Base-by-base conservation (phyloP, 176 grass and related monocot species). In the Musa itinerans region DNA sequence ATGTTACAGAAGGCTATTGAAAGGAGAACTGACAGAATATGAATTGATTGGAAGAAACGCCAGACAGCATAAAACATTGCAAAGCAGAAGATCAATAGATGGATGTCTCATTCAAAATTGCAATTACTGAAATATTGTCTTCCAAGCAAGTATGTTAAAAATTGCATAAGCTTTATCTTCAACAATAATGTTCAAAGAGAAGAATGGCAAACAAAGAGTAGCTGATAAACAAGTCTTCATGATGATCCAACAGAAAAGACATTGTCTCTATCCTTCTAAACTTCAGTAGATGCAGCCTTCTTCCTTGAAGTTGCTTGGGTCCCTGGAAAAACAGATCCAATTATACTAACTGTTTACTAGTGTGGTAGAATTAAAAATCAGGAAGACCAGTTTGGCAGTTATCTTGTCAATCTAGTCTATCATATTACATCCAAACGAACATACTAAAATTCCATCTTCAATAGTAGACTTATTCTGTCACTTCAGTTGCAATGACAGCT, bases 221-320 rank as follows among this genome's bases (percentile, higher is more conserved):
- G 34, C 34, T 43, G 34, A 43, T 43, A 43, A 61, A 61, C n/a
- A 64, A n/a, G 22, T 10, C 10, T 64, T 12, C 2, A 16, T 23
- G 13, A 26, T 26, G 16, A 67, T 67, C 3, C 13, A 34, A 34
- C 12, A 34, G 12, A 43, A 68, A 34, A 7, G 27, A 25, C 11
- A 3, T 11, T 29, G 34, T 26, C 11, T 16, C 10, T 13, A 16
- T 1, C 21, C 23, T 6, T 23, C 43, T 68, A 68, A 43, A 68
- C 65, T 8, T 76, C 51, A 21, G 77, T 65, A 10, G 86, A 54
- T 1, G 71, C 75, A 12, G 80, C 81, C 20, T 22, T 80, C 82
- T 96, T 96, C 83, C 76, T 92, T 0, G 92, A 75, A 12, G 87
- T 66, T 78, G 92, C 89, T 78, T 89, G 87, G 17, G 86, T 92